Percentiles rank a stretch among this genome's conserved stretches.
phyloP scores from a whole-genome alignment of 345 rosid genomes.

The Euphorbia tirucalli region DNA sequence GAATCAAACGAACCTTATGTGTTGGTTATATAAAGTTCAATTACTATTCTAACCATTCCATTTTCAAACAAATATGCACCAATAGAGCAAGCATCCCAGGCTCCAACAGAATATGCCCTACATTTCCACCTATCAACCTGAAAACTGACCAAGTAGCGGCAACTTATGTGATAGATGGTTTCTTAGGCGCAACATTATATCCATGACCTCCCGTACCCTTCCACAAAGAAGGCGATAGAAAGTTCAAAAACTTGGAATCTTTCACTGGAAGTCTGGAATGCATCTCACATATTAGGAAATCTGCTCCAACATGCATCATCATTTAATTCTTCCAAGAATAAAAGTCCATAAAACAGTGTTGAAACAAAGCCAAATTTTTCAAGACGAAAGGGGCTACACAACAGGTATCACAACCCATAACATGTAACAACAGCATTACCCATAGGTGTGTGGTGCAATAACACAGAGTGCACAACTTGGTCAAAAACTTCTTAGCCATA shows the following conservation, averaged over 20 bases:
- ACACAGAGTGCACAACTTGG: background rate
- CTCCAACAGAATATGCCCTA: background rate
- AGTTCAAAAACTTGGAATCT: background rate
- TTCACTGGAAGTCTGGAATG: background rate
- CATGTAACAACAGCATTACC: background rate
- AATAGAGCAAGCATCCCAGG: background rate
- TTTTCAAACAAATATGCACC: background rate
- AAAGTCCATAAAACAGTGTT: background rate
- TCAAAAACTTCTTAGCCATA: background rate
- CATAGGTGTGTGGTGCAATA: background rate
- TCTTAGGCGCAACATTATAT: background rate
- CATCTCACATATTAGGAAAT: background rate
- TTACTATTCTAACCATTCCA: background rate
- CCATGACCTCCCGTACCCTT: background rate
- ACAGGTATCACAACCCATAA: background rate
- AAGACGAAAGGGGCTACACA: background rate
- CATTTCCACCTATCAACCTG: background rate
- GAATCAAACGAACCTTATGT: background rate
- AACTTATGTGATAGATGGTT: background rate
- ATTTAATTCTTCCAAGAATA: background rate
- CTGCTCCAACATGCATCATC: background rate
- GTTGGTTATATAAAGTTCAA: background rate
- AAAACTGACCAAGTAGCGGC: slow-evolving; percentile 1
- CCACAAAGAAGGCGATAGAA: background rate
- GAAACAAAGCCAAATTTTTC: background rate